Percentiles rank a stretch among this genome's conserved stretches.
phyloP scores from a whole-genome alignment of 768 basidiomycete genomes.

The Boletus rubescentipes region DNA sequence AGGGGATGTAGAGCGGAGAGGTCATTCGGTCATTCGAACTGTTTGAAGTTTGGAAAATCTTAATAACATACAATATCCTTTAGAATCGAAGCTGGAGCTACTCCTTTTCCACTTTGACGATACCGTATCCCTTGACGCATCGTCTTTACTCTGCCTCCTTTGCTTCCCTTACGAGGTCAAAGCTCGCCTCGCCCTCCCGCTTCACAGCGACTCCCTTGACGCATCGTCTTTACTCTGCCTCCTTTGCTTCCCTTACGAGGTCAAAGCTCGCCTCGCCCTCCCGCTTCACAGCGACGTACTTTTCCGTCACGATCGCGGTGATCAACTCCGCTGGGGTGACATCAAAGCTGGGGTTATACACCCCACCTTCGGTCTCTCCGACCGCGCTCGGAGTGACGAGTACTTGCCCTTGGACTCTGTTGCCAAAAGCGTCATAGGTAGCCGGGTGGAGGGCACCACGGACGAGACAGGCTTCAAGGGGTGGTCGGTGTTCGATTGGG shows the following conservation, averaged over 20 bases:
- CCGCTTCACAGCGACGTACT: constrained; percentile 79
- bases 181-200: constrained; percentile 49
- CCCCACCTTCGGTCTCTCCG: constrained; percentile 25
- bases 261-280: constrained; percentile 62
- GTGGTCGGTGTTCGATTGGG: constrained; percentile 90
- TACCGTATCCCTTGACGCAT: neutral
- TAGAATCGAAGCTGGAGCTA: neutral
- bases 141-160: constrained; percentile 4
- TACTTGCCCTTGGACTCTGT: constrained; percentile 69
- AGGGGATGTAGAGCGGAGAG: no score
- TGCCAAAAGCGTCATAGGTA: constrained; percentile 37
- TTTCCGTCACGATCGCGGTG: constrained; percentile 94
- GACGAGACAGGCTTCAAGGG: constrained; percentile 84
- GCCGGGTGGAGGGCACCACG: constrained; percentile 75
- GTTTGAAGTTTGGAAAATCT: no score
- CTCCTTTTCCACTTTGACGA: neutral
- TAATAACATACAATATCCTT: neutral
- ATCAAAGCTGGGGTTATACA: constrained; percentile 96
- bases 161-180: constrained; percentile 56
- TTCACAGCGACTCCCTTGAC: constrained; percentile 86
- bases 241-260: constrained; percentile 41
- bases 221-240: neutral
- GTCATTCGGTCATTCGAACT: no score
- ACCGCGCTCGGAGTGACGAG: constrained; percentile 75
- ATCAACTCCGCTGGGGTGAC: constrained; percentile 94